Conservation (phyloP, 306 rosid genomes). For the Begonia fuchsioides region DNA sequence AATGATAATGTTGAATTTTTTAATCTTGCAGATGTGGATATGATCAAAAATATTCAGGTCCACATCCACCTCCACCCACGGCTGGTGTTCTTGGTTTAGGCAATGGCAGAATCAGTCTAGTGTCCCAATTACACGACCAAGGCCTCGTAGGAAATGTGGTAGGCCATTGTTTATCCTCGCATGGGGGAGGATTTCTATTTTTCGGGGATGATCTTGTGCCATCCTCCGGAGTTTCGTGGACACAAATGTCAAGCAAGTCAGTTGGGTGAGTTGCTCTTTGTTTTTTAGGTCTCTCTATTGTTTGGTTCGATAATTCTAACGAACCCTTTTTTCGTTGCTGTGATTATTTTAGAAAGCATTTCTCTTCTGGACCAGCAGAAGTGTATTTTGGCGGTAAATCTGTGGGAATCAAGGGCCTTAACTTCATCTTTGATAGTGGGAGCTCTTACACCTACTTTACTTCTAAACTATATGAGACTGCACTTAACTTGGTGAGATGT, state of each 20-base stretch:
- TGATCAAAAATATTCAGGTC: conserved; percentile 27
- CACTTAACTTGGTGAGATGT: conserved; percentile 38
- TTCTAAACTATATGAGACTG: conserved; percentile 23
- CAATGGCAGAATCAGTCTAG: conserved; percentile 30
- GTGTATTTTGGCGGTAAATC: conserved; percentile 36
- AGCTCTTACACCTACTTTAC: conserved; percentile 75
- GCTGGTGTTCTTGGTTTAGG: conserved; percentile 85
- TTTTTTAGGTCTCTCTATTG: not conserved
- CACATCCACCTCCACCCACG: conserved; percentile 23
- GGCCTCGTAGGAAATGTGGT: conserved; percentile 33
- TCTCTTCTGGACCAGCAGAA: conserved; percentile 58
- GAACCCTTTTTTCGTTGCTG: too few species aligned
- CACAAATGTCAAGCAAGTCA: conserved; percentile 21
- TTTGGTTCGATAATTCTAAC: not conserved
- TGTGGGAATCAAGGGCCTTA: conserved; percentile 33
- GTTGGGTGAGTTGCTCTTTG: conserved; percentile 23
- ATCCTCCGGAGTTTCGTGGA: conserved; percentile 42
- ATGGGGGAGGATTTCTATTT: conserved; percentile 68
- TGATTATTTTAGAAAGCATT: conserved; percentile 32
- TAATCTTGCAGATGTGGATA: conserved; percentile 48
- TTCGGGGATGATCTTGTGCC: conserved; percentile 47
- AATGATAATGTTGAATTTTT: too few species aligned
- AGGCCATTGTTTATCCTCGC: conserved; percentile 54
- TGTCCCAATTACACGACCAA: conserved; percentile 33
- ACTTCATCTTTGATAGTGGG: conserved; percentile 66